Conservation (phyloP, 1,284 basidiomycete genomes). For the Crepidotus sp. region DNA sequence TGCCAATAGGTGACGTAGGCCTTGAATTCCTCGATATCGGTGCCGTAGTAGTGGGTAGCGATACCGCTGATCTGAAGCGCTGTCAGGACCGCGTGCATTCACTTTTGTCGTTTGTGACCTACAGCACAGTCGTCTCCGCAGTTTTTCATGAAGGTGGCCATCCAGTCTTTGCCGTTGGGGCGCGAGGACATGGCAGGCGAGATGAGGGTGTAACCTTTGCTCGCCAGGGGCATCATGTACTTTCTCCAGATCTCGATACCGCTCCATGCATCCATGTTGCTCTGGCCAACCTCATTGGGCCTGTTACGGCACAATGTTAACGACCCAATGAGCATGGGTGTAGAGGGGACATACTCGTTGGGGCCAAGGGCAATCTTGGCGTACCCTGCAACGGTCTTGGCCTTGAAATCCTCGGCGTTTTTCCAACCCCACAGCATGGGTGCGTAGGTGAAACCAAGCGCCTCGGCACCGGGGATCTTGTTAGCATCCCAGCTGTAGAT, state of each 20-base stretch:
- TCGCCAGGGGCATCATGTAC: constrained; percentile 51
- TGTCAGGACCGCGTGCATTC: neutral
- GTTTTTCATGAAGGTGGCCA: constrained; percentile 45
- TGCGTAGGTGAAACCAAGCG: constrained; percentile 33
- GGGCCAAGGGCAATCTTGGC: constrained; percentile 50
- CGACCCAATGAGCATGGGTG: neutral
- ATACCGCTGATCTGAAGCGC: constrained; percentile 37
- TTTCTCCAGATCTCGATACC: constrained; percentile 52
- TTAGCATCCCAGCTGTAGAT: constrained; percentile 51
- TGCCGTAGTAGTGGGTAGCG: constrained; percentile 59
- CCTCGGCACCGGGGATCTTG: constrained; percentile 29
- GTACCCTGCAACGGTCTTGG: constrained; percentile 38
- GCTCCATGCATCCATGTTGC: constrained; percentile 45
- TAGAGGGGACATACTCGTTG: constrained; percentile 56
- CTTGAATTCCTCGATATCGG: constrained; percentile 39
- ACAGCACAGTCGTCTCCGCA: constrained; percentile 14
- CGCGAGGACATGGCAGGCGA: constrained; percentile 63
- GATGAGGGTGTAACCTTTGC: constrained; percentile 48
- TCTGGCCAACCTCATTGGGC: constrained; percentile 40
- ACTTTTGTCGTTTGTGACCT: neutral
- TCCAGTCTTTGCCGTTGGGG: constrained; percentile 48
- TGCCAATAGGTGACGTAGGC: constrained; percentile 44
- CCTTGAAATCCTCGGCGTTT: constrained; percentile 35
- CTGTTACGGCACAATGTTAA: constrained; percentile 21
- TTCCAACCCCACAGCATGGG: constrained; percentile 62